These are phyloP conservation scores for Aspergillus novofumigatus DNA, from an alignment of 2,329 filamentous ascomycete genomes.

Conservation along the genomic window DNA sequence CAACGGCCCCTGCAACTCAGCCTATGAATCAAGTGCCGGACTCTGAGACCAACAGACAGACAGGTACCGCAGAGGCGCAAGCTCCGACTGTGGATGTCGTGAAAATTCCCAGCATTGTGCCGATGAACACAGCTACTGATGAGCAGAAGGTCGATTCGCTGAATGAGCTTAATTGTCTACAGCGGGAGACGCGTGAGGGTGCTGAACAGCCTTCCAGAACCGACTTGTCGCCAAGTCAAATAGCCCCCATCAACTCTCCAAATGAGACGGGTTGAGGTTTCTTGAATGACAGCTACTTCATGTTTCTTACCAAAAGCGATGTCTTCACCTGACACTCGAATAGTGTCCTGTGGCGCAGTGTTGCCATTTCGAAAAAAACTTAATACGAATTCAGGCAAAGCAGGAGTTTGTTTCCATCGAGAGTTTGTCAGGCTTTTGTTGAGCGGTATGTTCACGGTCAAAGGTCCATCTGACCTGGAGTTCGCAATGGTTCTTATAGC, in stretches of 20 bases:
- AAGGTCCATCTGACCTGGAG: not conserved
- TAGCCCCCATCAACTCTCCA: not conserved
- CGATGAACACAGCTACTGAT: not conserved
- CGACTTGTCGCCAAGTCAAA: not conserved
- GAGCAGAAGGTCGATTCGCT: not conserved
- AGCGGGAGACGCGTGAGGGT: not conserved
- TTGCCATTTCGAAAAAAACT: not conserved
- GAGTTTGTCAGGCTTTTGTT: not conserved
- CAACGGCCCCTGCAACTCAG: constrained; percentile 1
- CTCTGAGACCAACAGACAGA: constrained; percentile 2
- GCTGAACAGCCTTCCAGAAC: not conserved
- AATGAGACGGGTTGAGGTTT: not conserved
- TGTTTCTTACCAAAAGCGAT: not conserved
- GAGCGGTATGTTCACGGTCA: not conserved
- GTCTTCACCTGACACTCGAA: not conserved
- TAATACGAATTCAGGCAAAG: not conserved
- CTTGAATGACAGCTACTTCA: not conserved
- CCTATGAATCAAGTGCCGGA: constrained; percentile 1
- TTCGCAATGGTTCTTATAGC: not conserved
- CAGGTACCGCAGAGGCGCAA: not conserved
- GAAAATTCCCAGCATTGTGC: not conserved
- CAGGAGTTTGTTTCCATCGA: not conserved
- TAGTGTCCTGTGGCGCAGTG: not conserved
- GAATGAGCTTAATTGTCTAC: not conserved
- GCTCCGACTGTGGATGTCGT: constrained; percentile 1